These are phyloP conservation scores for Plenodomus lindquistii DNA, from an alignment of 2,329 filamentous ascomycete species.

Conservation along the genomic window DNA sequence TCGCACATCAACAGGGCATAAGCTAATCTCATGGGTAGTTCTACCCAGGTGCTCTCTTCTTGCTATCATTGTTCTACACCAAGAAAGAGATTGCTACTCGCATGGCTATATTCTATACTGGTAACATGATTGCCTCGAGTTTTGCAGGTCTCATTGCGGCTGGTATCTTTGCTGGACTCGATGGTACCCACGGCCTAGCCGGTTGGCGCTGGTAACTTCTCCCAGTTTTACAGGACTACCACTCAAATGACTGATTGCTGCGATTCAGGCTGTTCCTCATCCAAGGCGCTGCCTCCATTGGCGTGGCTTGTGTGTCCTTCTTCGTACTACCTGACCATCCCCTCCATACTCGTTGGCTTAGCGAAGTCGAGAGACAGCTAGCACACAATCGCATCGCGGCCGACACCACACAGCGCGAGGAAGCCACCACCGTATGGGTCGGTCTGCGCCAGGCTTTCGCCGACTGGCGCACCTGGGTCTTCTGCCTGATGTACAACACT, in stretches of 20 bases:
- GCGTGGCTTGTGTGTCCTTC: not conserved
- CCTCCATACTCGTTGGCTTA: constrained; percentile 50
- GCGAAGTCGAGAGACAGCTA: constrained; percentile 48
- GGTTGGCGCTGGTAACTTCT: constrained; percentile 36
- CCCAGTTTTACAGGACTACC: not conserved
- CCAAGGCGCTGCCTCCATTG: constrained; percentile 2
- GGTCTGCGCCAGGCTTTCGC: constrained; percentile 32
- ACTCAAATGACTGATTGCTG: not conserved
- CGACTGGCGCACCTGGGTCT: constrained; percentile 6
- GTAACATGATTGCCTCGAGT: constrained; percentile 42
- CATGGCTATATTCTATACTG: constrained; percentile 42
- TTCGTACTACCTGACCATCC: constrained; percentile 43
- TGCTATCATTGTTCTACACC: constrained; percentile 68
- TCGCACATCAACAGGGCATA: too few species aligned
- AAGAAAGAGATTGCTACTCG: constrained; percentile 49
- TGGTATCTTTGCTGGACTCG: constrained; percentile 32
- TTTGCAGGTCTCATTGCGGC: constrained; percentile 49
- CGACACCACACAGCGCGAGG: constrained; percentile 44
- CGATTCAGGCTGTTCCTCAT: constrained; percentile 36
- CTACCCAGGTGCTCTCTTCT: constrained; percentile 63
- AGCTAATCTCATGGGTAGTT: constrained; percentile 38
- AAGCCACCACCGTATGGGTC: constrained; percentile 26
- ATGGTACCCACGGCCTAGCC: constrained; percentile 19
- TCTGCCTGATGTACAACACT: constrained; percentile 7
- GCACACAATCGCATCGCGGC: constrained; percentile 40